Evolutionary conservation across 208 protist species (phyloP), one percentile per base, ranked within the genome.

Genomic region (Crithidia mellificae): DNA sequence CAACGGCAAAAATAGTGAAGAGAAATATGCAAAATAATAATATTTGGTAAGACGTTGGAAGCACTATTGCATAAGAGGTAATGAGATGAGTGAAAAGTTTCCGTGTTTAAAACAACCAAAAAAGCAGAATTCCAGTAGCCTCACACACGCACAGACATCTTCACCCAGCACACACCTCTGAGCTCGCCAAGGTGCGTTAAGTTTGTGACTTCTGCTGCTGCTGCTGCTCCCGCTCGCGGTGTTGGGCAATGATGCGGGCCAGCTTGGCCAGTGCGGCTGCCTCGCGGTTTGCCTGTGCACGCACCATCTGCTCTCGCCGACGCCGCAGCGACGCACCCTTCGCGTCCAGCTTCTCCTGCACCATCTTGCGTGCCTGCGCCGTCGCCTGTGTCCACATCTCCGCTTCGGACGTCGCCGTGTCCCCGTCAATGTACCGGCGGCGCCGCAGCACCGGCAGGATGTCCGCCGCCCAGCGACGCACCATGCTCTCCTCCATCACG

Each of bases 241-340:
- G 58, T 66, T 82, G 72, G 34, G 90, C 86, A 59, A 92, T 91
- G 57, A 91, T 79, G 55, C 78, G 81, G 15, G 88, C 87, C 8
- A 96, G 68, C 72, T 91, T 93, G 39, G 79, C 80, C 25, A 96
- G 66, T 6, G 91, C 91, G 0, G 77, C 76, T 0, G 84, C 61
- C 50, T 96, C 91, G 12, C 86, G 74, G 19, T 86, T 61, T 19
- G 82, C 82, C 59, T 88, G 76, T 6, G 78, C 71, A 20, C 50
- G 49, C 22, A 94, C 74, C 11, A 83, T 47, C 43, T 77, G 64
- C 71, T 96, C 81, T 17, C 69, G 67, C 38, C 71, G 49, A n/a
- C 69, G 34, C 7, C 81, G 67, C 29, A 85, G 59, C 14, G 62
- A 46, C 3, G 29, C 51, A 11, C 80, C 49, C n/a, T 70, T 74